Evolutionary conservation across 192 early-diverging fungal species (phyloP), one percentile per base, ranked within the genome.

Genomic region (Ambispora gerdemannii): DNA sequence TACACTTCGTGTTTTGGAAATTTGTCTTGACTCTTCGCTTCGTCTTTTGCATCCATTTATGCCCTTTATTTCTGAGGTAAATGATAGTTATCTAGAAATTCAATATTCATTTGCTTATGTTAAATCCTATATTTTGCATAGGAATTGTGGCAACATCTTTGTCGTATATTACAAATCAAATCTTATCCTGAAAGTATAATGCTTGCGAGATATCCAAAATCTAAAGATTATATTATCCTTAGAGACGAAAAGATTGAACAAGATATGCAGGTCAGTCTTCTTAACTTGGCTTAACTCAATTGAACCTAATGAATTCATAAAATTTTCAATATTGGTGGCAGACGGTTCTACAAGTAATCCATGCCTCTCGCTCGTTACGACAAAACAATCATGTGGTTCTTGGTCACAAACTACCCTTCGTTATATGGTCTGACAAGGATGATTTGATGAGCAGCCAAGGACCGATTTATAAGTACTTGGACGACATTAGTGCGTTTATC

Each of bases 31-130:
- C 63, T 72, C 78, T 6, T 90, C 90, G 0, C 74, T 98, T 58
- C 85, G 91, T 27, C 80, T 94, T 27, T 79, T 95, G 61, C 96
- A 98, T 76, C 96, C 96, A 24, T 94, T 97, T 75, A 98, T 98
- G 96, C 96, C 96, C 17, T 98, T 95, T 74, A 75, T 97, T 17
- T 95, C 95, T 15, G 96, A 98, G 86, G 96, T 93, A 77, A 50
- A 31, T 7, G 22, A 11, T 22, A 27, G 30, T 33, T 4, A 31
- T 10, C 8, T 35, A 13, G 6, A 8, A 63, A 31, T 63, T 31
- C 13, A 30, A 28, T 13, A 33, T 13, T 13, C 30, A 13, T 63
- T 13, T 34, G 22, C 20, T 63, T 33, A 36, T 17, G 1, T 62
- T 60, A 17, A 19, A 19, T 60, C 50, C 11, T 4, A 20, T 61